Evolutionary conservation across 2,329 filamentous ascomycete genomes (phyloP).

Genomic region (Pseudogymnoascus pannorum): DNA sequence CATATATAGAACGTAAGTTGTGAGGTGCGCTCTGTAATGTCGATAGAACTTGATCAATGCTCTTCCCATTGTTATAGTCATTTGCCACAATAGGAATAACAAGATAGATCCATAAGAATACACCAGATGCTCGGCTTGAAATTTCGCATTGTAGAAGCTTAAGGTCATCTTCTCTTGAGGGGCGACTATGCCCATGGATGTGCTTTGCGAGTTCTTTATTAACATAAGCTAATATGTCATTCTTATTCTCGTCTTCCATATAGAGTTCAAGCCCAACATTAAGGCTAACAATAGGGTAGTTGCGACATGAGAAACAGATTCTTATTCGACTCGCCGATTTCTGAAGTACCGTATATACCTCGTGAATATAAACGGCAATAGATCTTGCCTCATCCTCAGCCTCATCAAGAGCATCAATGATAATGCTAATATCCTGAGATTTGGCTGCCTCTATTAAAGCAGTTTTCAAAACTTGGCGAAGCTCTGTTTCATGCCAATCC

Average conservation of each 20-base stretch:
- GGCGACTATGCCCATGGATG: neutral
- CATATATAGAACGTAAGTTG: conserved; percentile 11
- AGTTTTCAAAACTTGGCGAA: conserved; percentile 6
- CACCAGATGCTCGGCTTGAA: conserved; percentile 13
- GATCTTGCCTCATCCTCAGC: conserved; percentile 14
- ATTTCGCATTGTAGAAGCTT: conserved; percentile 9
- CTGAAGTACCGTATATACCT: conserved; percentile 4
- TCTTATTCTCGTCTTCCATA: conserved; percentile 19
- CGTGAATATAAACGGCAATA: conserved; percentile 12
- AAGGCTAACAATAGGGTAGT: neutral
- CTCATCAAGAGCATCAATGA: conserved; percentile 25
- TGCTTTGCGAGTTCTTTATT: conserved; percentile 3
- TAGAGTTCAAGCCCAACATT: conserved; percentile 13
- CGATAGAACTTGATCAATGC: neutral
- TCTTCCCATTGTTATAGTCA: conserved; percentile 15
- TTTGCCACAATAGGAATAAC: conserved; percentile 14
- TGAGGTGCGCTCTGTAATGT: conserved; percentile 11
- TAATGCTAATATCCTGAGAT: conserved; percentile 14
- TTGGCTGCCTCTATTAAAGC: neutral
- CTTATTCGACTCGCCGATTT: neutral
- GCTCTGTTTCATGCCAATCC: conserved; percentile 15
- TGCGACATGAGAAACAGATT: conserved; percentile 14
- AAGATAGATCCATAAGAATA: conserved; percentile 20
- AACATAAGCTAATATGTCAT: conserved; percentile 17
- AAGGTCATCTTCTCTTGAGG: neutral